Conservation (phyloP, 352 stramenopile species). For the Thraustochytrium sp. region DNA sequence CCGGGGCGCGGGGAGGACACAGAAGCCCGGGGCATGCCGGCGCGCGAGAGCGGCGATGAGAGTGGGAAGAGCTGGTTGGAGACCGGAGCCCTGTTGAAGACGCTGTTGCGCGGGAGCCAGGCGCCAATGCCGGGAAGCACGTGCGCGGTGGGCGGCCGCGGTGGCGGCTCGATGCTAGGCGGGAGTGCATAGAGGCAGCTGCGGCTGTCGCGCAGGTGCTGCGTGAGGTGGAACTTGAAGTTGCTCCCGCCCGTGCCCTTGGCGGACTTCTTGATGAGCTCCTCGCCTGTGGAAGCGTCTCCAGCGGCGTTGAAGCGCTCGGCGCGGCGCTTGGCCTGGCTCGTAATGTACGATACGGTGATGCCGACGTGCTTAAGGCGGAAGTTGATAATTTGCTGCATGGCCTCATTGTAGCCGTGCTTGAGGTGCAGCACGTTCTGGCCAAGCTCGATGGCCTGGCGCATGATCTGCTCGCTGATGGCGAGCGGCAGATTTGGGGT, state of each 20-base stretch:
- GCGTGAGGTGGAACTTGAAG: conserved; percentile 28
- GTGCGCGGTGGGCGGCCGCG: background rate
- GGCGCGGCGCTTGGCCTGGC: background rate
- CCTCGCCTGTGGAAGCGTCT: background rate
- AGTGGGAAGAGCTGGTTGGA: background rate
- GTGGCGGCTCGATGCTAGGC: background rate
- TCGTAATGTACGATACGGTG: conserved; percentile 35
- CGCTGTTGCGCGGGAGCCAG: background rate
- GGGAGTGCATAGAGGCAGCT: conserved; percentile 27
- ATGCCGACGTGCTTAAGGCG: conserved; percentile 40
- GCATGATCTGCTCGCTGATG: background rate
- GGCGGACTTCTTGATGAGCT: conserved; percentile 14
- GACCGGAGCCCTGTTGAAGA: background rate
- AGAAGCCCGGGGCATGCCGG: no score
- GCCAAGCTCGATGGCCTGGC: background rate
- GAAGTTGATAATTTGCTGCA: conserved; percentile 40
- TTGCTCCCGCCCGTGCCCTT: conserved; percentile 21
- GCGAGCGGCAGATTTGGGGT: background rate
- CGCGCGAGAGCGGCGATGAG: no score
- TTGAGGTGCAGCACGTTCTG: background rate
- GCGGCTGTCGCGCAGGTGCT: conserved; percentile 20
- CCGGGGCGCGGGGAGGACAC: no score
- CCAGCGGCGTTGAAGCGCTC: background rate
- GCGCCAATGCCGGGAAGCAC: background rate
- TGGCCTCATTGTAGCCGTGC: conserved; percentile 5